Percentiles rank a stretch among this genome's conserved stretches.
These are phyloP conservation scores for Neltuma alba DNA, from an alignment of 306 rosid species.

Conservation along the genomic window DNA sequence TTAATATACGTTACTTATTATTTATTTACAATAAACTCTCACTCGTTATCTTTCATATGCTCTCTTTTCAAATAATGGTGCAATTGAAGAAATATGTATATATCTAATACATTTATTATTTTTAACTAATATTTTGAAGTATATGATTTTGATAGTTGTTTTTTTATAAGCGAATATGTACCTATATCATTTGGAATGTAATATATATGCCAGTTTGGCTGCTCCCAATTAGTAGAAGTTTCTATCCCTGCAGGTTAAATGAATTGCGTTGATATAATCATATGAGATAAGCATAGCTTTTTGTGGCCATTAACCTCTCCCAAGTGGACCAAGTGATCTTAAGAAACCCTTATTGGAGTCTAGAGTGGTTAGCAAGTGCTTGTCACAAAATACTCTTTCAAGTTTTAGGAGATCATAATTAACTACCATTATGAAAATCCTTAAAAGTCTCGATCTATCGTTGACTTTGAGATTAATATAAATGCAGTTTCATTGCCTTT, in stretches of 20 bases:
- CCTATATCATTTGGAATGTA: not conserved
- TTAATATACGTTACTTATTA: no score
- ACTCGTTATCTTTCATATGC: no score
- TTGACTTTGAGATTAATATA: not conserved
- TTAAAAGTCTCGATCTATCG: not conserved
- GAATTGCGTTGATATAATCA: not conserved
- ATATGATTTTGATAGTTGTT: no score
- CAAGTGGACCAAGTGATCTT: not conserved
- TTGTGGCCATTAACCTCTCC: no score
- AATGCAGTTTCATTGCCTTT: not conserved
- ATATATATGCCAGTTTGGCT: not conserved
- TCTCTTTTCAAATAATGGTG: no score
- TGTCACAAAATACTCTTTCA: not conserved
- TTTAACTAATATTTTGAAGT: no score
- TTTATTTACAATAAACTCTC: no score
- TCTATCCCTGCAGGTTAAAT: not conserved
- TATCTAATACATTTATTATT: no score
- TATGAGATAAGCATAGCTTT: not conserved
- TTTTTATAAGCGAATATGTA: no score
- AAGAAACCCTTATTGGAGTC: not conserved
- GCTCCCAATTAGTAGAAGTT: not conserved
- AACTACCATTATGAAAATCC: not conserved
- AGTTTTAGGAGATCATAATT: not conserved
- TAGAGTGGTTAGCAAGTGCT: not conserved
- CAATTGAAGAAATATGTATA: no score